phyloP scores from a whole-genome alignment of 1,139 yeast species.

The Debaryomyces fabryi region DNA sequence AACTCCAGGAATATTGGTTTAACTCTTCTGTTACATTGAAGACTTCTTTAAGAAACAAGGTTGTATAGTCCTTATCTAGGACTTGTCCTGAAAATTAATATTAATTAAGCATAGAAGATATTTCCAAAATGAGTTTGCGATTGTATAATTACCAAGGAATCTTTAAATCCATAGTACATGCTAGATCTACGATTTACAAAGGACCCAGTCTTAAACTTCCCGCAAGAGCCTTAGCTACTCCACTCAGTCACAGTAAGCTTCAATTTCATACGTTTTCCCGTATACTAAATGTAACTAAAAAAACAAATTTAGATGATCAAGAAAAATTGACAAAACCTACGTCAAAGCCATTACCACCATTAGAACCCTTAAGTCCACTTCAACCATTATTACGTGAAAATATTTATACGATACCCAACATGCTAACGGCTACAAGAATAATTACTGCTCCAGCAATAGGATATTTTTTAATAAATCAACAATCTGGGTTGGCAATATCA shows the following conservation, averaged over 20 bases:
- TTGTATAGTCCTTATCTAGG: not conserved
- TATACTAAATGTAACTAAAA: not conserved
- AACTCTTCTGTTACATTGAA: not conserved
- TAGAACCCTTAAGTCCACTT: constrained; percentile 3
- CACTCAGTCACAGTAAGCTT: not conserved
- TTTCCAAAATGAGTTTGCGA: not conserved
- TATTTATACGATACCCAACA: constrained; percentile 81
- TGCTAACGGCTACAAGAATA: constrained; percentile 78
- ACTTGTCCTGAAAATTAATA: not conserved
- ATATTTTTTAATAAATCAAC: constrained; percentile 65
- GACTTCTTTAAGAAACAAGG: not conserved
- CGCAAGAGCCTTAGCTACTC: not conserved
- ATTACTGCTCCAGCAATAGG: constrained; percentile 84
- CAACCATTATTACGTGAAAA: constrained; percentile 39
- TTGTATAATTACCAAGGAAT: not conserved
- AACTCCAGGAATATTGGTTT: not conserved
- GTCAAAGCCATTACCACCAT: not conserved
- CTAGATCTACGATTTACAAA: not conserved
- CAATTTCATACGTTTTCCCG: constrained; percentile 1
- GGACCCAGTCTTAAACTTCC: not conserved
- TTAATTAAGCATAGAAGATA: not conserved
- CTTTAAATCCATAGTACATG: not conserved
- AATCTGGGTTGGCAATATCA: constrained; percentile 64
- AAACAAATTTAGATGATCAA: not conserved
- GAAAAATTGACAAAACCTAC: not conserved